These are phyloP conservation scores for Debaryomyces prosopidis DNA, from an alignment of 805 yeast species.

Conservation along the genomic window DNA sequence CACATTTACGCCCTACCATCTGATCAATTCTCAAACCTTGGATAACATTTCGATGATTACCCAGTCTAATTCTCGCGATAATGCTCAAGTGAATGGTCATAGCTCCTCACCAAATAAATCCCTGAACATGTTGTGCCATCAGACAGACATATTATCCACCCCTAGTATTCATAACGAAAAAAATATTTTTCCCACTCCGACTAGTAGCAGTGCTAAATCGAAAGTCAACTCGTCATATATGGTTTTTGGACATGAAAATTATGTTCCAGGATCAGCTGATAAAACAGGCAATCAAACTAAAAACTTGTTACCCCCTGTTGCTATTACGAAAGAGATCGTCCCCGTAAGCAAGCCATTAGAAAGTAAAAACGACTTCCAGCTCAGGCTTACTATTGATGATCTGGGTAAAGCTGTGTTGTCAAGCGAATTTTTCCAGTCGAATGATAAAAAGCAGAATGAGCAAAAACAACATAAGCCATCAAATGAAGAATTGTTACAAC, in stretches of 20 bases:
- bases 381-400: slow-evolving; percentile 40
- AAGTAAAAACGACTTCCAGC: slow-evolving; percentile 23
- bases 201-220: not conserved
- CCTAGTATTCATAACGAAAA: not conserved
- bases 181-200: not conserved
- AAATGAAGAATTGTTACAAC: not conserved
- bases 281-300: slow-evolving; percentile 1
- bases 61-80: slow-evolving; percentile 13
- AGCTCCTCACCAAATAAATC: slow-evolving; percentile 22
- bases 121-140: slow-evolving; percentile 8
- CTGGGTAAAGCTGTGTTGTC: slow-evolving; percentile 42
- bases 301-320: slow-evolving; percentile 16
- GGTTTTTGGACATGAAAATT: not conserved
- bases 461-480: not conserved
- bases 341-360: not conserved
- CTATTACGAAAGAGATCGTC: slow-evolving; percentile 1
- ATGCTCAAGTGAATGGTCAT: slow-evolving; percentile 5
- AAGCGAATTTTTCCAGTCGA: slow-evolving; percentile 12
- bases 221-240: not conserved
- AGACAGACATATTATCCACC: not conserved
- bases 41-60: slow-evolving; percentile 36
- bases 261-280: not conserved
- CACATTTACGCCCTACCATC: slow-evolving; percentile 18
- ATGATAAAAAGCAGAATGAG: not conserved
- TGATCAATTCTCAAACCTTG: slow-evolving; percentile 31